phyloP scores from a whole-genome alignment of 23 red algal species.

The Cyanidiococcus yangmingshanensis region DNA sequence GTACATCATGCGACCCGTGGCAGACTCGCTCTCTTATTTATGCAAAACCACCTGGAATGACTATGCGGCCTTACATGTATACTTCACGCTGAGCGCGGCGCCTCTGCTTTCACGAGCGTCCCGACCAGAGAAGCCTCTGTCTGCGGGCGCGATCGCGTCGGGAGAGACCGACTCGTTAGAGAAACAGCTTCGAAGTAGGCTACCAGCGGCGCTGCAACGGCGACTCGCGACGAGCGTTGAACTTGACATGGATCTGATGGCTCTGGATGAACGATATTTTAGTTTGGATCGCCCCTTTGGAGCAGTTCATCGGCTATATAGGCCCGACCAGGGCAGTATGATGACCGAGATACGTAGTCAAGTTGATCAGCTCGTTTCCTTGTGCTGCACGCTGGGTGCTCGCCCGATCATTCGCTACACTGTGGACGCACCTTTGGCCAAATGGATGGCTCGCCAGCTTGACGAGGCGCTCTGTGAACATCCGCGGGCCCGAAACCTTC shows the following conservation, averaged over 20 bases:
- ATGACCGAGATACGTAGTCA: neutral
- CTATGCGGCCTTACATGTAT: conserved; percentile 68
- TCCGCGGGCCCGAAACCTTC: neutral
- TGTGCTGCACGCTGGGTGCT: conserved; percentile 1
- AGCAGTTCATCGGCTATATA: neutral
- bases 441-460: conserved; percentile 15
- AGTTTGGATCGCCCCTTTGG: conserved; percentile 13
- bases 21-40: neutral
- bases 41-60: neutral
- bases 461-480: neutral
- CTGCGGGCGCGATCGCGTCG: neutral
- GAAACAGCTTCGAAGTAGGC: neutral
- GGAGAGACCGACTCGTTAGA: no score
- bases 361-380: neutral
- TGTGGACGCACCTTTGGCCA: neutral
- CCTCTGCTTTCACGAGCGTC: neutral
- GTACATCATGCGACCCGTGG: conserved; percentile 11
- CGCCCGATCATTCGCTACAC: neutral
- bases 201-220: neutral
- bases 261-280: conserved; percentile 24
- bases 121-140: neutral
- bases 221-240: conserved; percentile 4
- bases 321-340: conserved; percentile 11
- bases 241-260: conserved; percentile 24
- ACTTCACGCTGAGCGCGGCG: conserved; percentile 43